Evolutionary conservation across 2,329 filamentous ascomycete species (phyloP).

Genomic region (Teratosphaeria zuluensis): DNA sequence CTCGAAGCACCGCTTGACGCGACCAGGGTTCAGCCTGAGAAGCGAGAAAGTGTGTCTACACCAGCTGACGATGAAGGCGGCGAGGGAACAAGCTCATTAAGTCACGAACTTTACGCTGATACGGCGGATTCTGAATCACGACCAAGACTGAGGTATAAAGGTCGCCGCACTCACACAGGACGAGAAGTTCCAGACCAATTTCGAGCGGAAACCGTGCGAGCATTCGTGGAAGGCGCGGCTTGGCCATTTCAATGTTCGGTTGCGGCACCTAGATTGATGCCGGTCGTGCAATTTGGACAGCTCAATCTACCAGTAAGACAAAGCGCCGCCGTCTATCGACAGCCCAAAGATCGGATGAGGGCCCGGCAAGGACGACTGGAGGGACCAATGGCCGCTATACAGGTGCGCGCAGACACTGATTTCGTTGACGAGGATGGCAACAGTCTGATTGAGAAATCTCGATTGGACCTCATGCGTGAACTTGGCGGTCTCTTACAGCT

Average conservation of each 20-base stretch:
- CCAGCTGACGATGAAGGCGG: background rate
- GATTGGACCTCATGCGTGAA: slow-evolving; percentile 49
- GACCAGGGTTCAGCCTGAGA: background rate
- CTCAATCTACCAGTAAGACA: slow-evolving; percentile 49
- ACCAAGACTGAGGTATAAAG: slow-evolving; percentile 38
- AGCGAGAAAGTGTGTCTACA: background rate
- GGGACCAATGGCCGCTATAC: slow-evolving; percentile 48
- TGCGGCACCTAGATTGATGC: slow-evolving; percentile 34
- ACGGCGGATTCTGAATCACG: slow-evolving; percentile 2
- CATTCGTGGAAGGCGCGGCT: slow-evolving; percentile 48
- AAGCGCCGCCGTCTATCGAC: slow-evolving; percentile 44
- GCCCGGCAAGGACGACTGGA: slow-evolving; percentile 47
- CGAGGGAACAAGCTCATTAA: background rate
- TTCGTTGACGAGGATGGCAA: slow-evolving; percentile 38
- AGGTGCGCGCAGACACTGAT: slow-evolving; percentile 45
- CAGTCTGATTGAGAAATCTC: slow-evolving; percentile 13
- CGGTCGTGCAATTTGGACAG: slow-evolving; percentile 29
- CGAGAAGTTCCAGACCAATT: slow-evolving; percentile 49
- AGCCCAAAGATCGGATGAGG: slow-evolving; percentile 42
- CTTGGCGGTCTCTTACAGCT: slow-evolving; percentile 47
- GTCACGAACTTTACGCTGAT: background rate
- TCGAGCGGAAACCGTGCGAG: slow-evolving; percentile 46
- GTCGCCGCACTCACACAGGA: slow-evolving; percentile 48
- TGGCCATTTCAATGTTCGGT: slow-evolving; percentile 51
- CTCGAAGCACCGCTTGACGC: background rate